Percentiles rank a stretch among this genome's conserved stretches.
Evolutionary conservation across 306 rosid genomes (phyloP).

Genomic region (Citrullus colocynthis): DNA sequence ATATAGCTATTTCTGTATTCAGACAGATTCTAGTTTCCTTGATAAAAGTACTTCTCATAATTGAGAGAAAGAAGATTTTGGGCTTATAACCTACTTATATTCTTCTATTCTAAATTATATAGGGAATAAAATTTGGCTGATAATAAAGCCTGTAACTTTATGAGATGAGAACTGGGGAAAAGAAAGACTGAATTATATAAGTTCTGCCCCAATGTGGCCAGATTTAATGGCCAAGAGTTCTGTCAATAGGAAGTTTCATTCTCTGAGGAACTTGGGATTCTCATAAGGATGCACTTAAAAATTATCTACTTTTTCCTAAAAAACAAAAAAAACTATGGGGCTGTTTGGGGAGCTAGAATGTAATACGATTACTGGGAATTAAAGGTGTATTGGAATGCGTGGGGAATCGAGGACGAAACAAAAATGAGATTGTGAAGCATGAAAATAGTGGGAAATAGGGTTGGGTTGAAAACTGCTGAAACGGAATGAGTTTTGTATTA

Average conservation of each 20-base stretch:
- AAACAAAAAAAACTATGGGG: not conserved
- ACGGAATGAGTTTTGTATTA: too few species aligned
- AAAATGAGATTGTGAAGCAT: too few species aligned
- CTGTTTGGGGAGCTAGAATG: too few species aligned
- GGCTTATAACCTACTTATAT: not conserved
- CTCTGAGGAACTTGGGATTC: not conserved
- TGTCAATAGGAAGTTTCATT: not conserved
- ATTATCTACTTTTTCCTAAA: not conserved
- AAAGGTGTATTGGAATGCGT: too few species aligned
- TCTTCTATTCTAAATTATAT: not conserved
- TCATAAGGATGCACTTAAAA: not conserved
- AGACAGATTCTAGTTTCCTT: not conserved
- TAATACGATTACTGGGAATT: too few species aligned
- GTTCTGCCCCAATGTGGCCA: not conserved
- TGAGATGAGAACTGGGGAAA: not conserved
- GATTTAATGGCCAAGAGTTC: not conserved
- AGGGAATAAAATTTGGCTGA: not conserved
- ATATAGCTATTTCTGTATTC: not conserved
- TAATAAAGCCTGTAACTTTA: not conserved
- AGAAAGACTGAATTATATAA: not conserved
- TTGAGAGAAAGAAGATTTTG: not conserved
- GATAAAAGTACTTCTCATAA: not conserved
- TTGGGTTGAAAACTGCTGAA: too few species aligned
- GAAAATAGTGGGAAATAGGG: too few species aligned
- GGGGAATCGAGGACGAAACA: too few species aligned